A percentile compares a stretch with the other conserved stretches of the same genome.
Evolutionary conservation across 75 land plant species (phyloP).

Genomic region (Picea sitchensis): DNA sequence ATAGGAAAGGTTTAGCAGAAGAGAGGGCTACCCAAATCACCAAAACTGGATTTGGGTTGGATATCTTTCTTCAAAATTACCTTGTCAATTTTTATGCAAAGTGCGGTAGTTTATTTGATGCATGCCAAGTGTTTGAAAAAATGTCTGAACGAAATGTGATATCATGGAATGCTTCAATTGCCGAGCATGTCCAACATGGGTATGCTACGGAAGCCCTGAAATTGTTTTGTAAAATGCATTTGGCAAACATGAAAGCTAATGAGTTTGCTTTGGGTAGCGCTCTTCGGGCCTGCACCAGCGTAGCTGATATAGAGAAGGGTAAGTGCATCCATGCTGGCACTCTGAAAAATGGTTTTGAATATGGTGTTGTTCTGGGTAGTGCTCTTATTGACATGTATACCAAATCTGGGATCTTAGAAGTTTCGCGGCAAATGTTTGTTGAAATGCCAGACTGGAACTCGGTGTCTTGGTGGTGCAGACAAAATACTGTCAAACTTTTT

Average conservation of each 20-base stretch:
- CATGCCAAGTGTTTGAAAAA: background rate
- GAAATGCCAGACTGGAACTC: conserved; percentile 32
- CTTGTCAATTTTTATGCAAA: no score
- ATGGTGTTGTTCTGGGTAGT: conserved; percentile 19
- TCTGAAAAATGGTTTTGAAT: conserved; percentile 24
- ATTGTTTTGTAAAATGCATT: background rate
- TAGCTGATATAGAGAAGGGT: conserved; percentile 21
- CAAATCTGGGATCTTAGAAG: conserved; percentile 24
- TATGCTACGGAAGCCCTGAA: background rate
- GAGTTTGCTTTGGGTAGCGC: conserved; percentile 23
- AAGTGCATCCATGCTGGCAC: conserved; percentile 32
- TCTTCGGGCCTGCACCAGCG: conserved; percentile 14
- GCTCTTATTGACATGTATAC: conserved; percentile 42
- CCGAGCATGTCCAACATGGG: background rate
- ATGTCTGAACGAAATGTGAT: background rate
- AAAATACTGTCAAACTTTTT: no score
- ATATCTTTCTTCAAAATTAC: no score
- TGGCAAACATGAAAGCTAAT: conserved; percentile 1
- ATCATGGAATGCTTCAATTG: conserved; percentile 2
- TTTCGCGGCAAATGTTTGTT: conserved; percentile 35
- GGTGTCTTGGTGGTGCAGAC: conserved; percentile 28
- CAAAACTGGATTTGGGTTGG: no score
- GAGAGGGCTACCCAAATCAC: no score
- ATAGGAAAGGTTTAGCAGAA: no score
- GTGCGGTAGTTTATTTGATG: no score